Percentiles rank a stretch among this genome's conserved stretches.
Evolutionary conservation across 2,329 filamentous ascomycete genomes (phyloP).

Genomic region (Rachicladosporium sp.): DNA sequence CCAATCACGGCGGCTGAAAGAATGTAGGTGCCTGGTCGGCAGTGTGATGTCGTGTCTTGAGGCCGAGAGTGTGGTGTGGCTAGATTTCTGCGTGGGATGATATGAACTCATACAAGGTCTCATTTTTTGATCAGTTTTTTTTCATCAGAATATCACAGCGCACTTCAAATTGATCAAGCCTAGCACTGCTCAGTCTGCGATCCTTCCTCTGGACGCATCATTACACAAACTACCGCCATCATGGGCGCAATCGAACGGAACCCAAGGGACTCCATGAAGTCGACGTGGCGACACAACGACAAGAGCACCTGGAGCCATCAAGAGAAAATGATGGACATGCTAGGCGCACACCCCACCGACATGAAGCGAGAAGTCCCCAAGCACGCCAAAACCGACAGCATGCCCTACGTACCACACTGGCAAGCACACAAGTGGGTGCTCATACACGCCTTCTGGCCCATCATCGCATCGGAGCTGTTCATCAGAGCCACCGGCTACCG

Average conservation of each 20-base stretch:
- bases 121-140: too few species aligned
- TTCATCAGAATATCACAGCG: too few species aligned
- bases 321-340: neutral
- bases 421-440: constrained; percentile 30
- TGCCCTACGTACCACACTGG: constrained; percentile 28
- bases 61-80: too few species aligned
- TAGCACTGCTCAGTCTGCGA: too few species aligned
- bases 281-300: neutral
- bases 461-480: constrained; percentile 28
- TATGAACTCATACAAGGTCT: too few species aligned
- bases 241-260: neutral
- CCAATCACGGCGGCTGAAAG: too few species aligned
- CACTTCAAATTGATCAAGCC: too few species aligned
- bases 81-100: too few species aligned
- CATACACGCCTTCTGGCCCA: constrained; percentile 25
- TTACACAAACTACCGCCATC: too few species aligned
- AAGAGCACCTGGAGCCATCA: neutral
- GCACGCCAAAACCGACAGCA: constrained; percentile 29
- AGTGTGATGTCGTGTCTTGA: too few species aligned
- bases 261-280: neutral
- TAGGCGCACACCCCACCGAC: constrained; percentile 8
- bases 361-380: constrained; percentile 24
- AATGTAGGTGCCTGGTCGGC: too few species aligned
- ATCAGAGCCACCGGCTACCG: constrained; percentile 20
- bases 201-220: too few species aligned